Conservation (phyloP, 2,329 filamentous ascomycete species). For the Xylaria sp. region DNA sequence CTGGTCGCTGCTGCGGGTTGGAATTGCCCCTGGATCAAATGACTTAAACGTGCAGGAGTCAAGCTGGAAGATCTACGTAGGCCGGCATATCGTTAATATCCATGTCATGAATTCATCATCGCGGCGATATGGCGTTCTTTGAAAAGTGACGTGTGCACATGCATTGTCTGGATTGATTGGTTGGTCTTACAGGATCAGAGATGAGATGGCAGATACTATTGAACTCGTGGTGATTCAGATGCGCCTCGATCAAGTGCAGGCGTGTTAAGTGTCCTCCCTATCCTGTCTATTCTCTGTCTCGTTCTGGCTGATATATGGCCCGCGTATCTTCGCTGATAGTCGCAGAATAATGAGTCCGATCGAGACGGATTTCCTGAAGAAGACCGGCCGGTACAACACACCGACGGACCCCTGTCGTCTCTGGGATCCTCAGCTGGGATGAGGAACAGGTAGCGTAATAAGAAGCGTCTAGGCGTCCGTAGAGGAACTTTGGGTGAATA, state of each 20-base stretch:
- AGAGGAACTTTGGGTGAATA: background rate
- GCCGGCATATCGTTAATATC: background rate
- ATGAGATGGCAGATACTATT: background rate
- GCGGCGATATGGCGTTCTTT: background rate
- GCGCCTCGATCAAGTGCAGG: constrained; percentile 8
- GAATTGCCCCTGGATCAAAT: background rate
- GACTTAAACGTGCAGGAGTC: background rate
- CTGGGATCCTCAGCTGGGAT: background rate
- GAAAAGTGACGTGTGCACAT: background rate
- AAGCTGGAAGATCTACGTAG: background rate
- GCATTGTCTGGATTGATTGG: background rate
- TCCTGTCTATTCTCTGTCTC: background rate
- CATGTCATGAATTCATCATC: background rate
- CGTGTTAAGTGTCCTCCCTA: background rate
- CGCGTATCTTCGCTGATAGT: background rate
- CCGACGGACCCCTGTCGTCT: background rate
- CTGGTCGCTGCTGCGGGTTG: background rate
- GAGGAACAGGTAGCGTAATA: background rate
- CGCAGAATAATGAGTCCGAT: background rate
- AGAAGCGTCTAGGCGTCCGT: background rate
- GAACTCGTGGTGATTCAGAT: constrained; percentile 10
- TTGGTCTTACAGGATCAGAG: background rate
- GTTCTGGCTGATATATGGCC: background rate
- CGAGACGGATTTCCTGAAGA: background rate
- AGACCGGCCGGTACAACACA: background rate